Percentiles rank a stretch among this genome's conserved stretches.
Evolutionary conservation across 768 basidiomycete species (phyloP).

Genomic region (Tephrocybe sp.): DNA sequence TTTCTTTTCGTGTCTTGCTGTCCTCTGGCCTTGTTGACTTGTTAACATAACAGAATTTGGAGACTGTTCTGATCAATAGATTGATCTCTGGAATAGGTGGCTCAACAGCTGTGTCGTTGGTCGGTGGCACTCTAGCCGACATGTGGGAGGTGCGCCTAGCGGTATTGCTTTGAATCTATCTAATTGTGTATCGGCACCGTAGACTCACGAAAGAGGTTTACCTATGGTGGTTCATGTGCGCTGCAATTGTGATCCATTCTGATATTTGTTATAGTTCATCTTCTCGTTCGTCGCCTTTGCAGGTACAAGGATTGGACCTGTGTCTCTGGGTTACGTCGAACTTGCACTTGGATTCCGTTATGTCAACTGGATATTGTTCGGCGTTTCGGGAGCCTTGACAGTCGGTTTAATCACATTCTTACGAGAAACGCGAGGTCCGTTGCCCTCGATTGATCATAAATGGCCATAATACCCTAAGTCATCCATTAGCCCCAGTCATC

Average conservation of each 20-base stretch:
- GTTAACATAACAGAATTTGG: background rate
- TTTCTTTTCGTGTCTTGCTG: background rate
- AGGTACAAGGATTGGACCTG: background rate
- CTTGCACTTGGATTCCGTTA: background rate
- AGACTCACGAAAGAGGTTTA: slow-evolving; percentile 5
- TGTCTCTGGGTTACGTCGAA: background rate
- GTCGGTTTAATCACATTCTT: background rate
- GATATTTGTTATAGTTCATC: background rate
- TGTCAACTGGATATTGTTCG: slow-evolving; percentile 5
- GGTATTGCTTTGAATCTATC: background rate
- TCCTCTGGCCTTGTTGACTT: background rate
- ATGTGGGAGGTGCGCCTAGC: background rate
- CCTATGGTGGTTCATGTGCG: background rate
- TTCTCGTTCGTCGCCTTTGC: slow-evolving; percentile 3
- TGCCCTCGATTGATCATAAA: background rate
- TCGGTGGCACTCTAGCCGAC: slow-evolving; percentile 2
- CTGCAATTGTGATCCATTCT: background rate
- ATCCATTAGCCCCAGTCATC: background rate
- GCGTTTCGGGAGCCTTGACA: background rate
- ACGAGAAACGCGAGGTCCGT: background rate
- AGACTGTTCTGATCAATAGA: slow-evolving; percentile 1
- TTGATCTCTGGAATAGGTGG: background rate
- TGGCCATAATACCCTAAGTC: background rate
- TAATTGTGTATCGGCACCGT: background rate
- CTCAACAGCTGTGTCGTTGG: slow-evolving; percentile 1